Base-by-base conservation (phyloP, 106 monocot genomes). In the Phalaenopsis aphrodite region DNA sequence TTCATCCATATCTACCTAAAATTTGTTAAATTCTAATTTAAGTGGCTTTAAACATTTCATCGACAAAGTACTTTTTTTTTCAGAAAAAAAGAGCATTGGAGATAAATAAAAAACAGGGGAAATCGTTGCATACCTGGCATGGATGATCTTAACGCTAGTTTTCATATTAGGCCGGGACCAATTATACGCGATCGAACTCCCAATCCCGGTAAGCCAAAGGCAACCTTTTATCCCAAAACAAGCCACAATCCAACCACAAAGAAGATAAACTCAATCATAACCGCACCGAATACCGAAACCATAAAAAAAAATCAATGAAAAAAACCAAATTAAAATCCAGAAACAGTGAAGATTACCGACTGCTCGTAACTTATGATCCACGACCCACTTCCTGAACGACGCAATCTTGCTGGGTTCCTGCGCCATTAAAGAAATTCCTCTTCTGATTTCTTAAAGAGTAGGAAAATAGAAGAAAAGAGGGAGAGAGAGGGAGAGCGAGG, bases 111-210 rank as follows among this genome's bases (percentile, higher is more conserved):
- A 61, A n/a, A 61, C 61, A 61, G 19, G 12, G 61, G 21, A n/a
- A 61, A 61, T 61, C 5, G 10, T 23, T 24, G 24, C 46, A 49
- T 49, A 93, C 94, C 94, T 94, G 17, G 94, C 94, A 38, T 94
- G 94, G 73, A 94, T 94, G 85, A 94, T 91, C 88, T 94, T 94
- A 56, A 94, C 94, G 79, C 94, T 94, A 19, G 91, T 83, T 79
- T 94, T 94, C 94, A 94, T 94, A 49, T 82, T 84, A 7, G 94
- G 89, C 82, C 75, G 81, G 21, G 94, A 91, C 91, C 91, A 94
- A 65, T 94, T 94, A 86, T 94, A 94, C 42, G 94, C 94, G 72
- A 90, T 84, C 49, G 94, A 94, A 49, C 88, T 83, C 82, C 83
- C 86, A 64, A 94, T 84, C 24, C 90, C 91, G 75, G 86, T 88